Conservation (phyloP, 2,329 filamentous ascomycete genomes). For the Ilyonectria robusta region DNA sequence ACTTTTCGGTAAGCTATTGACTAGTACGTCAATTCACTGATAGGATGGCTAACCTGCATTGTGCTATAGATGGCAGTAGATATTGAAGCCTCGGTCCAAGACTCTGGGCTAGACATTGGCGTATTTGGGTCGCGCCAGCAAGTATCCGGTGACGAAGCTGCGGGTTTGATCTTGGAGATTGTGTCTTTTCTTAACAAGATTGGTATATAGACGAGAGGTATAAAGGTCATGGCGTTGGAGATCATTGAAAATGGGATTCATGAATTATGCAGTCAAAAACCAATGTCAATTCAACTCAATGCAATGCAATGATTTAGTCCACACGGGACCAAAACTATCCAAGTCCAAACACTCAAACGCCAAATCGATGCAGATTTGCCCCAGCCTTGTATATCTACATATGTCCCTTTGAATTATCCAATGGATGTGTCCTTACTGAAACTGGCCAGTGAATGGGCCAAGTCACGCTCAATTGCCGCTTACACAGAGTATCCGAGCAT, state of each 20-base stretch:
- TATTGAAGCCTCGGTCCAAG: constrained; percentile 56
- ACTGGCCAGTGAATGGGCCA: background rate
- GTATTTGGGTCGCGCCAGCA: constrained; percentile 55
- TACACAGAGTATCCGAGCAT: constrained; percentile 52
- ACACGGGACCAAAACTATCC: background rate
- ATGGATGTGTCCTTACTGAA: background rate
- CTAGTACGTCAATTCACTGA: too few relatives aligned
- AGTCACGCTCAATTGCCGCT: background rate
- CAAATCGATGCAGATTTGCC: constrained; percentile 11
- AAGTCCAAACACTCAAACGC: constrained; percentile 3
- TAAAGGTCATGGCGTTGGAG: constrained; percentile 12
- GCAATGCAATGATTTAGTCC: constrained; percentile 14
- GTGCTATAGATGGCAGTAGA: constrained; percentile 55
- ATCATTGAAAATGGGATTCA: background rate
- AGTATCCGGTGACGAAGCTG: constrained; percentile 47
- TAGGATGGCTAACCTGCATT: constrained; percentile 23
- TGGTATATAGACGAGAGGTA: constrained; percentile 8
- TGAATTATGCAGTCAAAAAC: constrained; percentile 8
- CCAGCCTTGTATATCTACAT: constrained; percentile 6
- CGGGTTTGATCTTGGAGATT: constrained; percentile 45
- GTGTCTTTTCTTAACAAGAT: constrained; percentile 34
- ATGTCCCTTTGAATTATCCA: background rate
- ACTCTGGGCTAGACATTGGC: constrained; percentile 54
- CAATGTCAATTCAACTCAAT: constrained; percentile 14
- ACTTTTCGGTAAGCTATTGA: constrained; percentile 48